Evolutionary conservation across 164 flowering plant genomes (phyloP), one percentile per base, ranked within the genome.

Genomic region (Magnolia officinalis): DNA sequence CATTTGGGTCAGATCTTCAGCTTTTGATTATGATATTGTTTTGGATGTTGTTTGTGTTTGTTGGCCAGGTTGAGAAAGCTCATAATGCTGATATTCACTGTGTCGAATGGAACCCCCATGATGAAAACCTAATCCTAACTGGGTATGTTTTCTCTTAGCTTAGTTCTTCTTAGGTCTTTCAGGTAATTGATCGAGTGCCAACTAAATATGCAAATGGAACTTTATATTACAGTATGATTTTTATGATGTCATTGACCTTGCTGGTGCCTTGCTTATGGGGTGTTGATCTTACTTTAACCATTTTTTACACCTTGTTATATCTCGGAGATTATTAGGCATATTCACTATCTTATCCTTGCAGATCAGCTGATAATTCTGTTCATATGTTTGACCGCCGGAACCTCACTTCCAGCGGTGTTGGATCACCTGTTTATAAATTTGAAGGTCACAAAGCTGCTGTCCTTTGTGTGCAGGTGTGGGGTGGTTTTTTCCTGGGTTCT

Each of bases 51-150:
- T 73, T 74, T 77, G 45, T 77, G 67, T 71, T 37, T 74, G 75
- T 8, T 73, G 50, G 21, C 8, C 87, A 95, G 99, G 98, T 96
- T 78, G 96, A 96, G 76, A 94, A 90, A 76, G 99, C 99, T 63
- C 99, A 96, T 77, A 78, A 88, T 85, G 97, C 97, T 72, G 98
- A 96, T 86, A 86, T 96, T 74, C 99, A 96, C 75, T 92, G 98
- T 87, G 97, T 96, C 80, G 99, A 94, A 86, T 94, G 98, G 99
- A 96, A 90, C 83, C 97, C 91, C 65, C 92, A 88, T 86, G 97
- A 92, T 79, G 85, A 84, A 51, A 91, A 92, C 83, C 88, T 89
- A 68, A 92, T 96, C 81, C 78, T 96, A 52, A 94, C 97, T n/a
- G 99, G 99, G 99, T 96, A 92, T 68, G 72, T 74, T 4, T 70